Evolutionary conservation across 2,329 filamentous ascomycete species (phyloP).

Genomic region (Teratosphaeria gauchensis): DNA sequence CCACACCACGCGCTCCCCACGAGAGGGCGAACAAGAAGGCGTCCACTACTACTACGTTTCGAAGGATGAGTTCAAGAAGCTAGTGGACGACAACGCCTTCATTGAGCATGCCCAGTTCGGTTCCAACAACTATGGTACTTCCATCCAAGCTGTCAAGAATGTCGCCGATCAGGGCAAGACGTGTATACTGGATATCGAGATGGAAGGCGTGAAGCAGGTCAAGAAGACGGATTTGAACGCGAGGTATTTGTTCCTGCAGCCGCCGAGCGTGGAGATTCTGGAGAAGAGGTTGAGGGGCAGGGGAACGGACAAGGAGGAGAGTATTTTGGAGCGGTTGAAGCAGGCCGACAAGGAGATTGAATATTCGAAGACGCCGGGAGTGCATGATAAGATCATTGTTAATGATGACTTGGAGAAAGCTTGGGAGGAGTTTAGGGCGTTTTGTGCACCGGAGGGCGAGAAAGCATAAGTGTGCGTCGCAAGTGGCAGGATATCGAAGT

Average conservation of each 20-base stretch:
- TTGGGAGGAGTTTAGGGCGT: constrained; percentile 39
- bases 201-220: constrained; percentile 96
- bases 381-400: constrained; percentile 55
- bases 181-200: constrained; percentile 89
- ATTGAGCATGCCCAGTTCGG: constrained; percentile 83
- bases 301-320: constrained; percentile 69
- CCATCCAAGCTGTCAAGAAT: constrained; percentile 66
- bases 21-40: constrained; percentile 64
- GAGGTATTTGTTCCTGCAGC: constrained; percentile 75
- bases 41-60: constrained; percentile 72
- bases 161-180: constrained; percentile 59
- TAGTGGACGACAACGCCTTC: constrained; percentile 63
- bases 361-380: constrained; percentile 57
- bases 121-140: constrained; percentile 79
- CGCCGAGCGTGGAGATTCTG: constrained; percentile 63
- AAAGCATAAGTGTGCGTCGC: not conserved
- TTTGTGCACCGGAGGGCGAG: constrained; percentile 17
- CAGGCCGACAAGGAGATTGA: constrained; percentile 69
- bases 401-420: constrained; percentile 56
- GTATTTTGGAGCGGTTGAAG: constrained; percentile 56
- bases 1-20: constrained; percentile 71
- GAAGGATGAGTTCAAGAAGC: constrained; percentile 55
- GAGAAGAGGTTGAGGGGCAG: constrained; percentile 65
- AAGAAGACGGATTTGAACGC: constrained; percentile 65
- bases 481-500: not conserved